These are phyloP conservation scores for Ilyonectria sp. DNA, from an alignment of 2,329 filamentous ascomycete species.

Conservation along the genomic window DNA sequence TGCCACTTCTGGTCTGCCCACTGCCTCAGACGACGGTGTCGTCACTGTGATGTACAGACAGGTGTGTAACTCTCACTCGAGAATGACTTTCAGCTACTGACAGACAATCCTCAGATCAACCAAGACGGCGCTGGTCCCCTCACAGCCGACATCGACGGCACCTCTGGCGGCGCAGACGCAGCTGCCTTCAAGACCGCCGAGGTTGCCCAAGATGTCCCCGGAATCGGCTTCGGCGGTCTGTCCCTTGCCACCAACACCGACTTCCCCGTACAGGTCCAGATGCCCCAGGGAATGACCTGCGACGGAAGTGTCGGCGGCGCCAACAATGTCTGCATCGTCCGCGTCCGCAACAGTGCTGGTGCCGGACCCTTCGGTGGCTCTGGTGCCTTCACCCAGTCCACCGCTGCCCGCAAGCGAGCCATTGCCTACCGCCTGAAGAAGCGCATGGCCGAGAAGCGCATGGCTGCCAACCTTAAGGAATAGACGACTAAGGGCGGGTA, in stretches of 20 bases:
- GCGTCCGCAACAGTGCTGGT: slow-evolving; percentile 73
- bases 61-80: slow-evolving; percentile 44
- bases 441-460: slow-evolving; percentile 55
- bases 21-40: slow-evolving; percentile 71
- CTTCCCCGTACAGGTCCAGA: slow-evolving; percentile 75
- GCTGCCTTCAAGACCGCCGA: slow-evolving; percentile 72
- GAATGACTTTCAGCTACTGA: slow-evolving; percentile 14
- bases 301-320: slow-evolving; percentile 71
- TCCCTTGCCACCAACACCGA: slow-evolving; percentile 73
- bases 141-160: slow-evolving; percentile 72
- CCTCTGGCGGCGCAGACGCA: slow-evolving; percentile 74
- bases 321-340: slow-evolving; percentile 75
- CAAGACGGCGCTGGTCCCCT: slow-evolving; percentile 79
- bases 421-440: slow-evolving; percentile 66
- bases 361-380: slow-evolving; percentile 79
- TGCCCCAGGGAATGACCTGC: slow-evolving; percentile 79
- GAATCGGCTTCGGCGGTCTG: slow-evolving; percentile 68
- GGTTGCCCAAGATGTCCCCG: slow-evolving; percentile 62
- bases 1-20: slow-evolving; percentile 70
- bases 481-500: slow-evolving; percentile 13
- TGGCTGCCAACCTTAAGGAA: slow-evolving; percentile 45
- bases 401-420: slow-evolving; percentile 72
- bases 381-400: slow-evolving; percentile 74
- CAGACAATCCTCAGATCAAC: slow-evolving; percentile 69
- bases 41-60: slow-evolving; percentile 75